A percentile compares a stretch with the other conserved stretches of the same genome.
Evolutionary conservation across 257 asterid genomes (phyloP).

Genomic region (Ehretia macrophylla): DNA sequence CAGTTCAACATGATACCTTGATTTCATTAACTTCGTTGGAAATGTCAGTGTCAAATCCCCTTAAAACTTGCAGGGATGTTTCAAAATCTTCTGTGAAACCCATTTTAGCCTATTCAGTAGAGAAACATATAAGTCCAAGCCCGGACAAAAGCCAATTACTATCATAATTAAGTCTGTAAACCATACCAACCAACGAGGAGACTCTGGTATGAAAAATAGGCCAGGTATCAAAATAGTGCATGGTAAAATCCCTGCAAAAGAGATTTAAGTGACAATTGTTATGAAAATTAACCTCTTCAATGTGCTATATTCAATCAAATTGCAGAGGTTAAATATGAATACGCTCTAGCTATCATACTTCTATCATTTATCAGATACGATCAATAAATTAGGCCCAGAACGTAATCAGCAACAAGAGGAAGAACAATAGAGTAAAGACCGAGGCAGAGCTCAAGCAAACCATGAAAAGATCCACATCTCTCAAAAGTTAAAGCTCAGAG

Average conservation of each 20-base stretch:
- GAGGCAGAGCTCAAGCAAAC: too few relatives aligned
- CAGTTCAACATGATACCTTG: slow-evolving; percentile 43
- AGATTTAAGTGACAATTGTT: neutral
- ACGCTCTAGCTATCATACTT: neutral
- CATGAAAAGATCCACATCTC: too few relatives aligned
- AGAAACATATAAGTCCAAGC: slow-evolving; percentile 7
- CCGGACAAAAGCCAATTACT: slow-evolving; percentile 3
- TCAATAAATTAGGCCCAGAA: too few relatives aligned
- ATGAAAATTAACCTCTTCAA: neutral
- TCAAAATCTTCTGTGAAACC: slow-evolving; percentile 71
- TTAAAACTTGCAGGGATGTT: slow-evolving; percentile 77
- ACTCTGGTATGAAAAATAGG: slow-evolving; percentile 87
- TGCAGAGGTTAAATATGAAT: neutral
- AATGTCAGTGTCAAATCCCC: slow-evolving; percentile 84
- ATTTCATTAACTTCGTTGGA: slow-evolving; percentile 72
- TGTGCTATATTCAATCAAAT: neutral
- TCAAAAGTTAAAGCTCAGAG: too few relatives aligned
- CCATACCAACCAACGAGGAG: slow-evolving; percentile 98
- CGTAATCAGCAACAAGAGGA: too few relatives aligned
- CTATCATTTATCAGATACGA: too few relatives aligned
- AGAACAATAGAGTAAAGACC: too few relatives aligned
- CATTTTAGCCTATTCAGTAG: slow-evolving; percentile 62
- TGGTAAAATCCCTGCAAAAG: slow-evolving; percentile 65
- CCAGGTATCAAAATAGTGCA: slow-evolving; percentile 83
- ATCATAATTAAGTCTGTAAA: slow-evolving; percentile 18